A percentile compares a stretch with the other conserved stretches of the same genome.
Conservation (phyloP, 495 filamentous ascomycete genomes). For the Apiosordaria backusii region DNA sequence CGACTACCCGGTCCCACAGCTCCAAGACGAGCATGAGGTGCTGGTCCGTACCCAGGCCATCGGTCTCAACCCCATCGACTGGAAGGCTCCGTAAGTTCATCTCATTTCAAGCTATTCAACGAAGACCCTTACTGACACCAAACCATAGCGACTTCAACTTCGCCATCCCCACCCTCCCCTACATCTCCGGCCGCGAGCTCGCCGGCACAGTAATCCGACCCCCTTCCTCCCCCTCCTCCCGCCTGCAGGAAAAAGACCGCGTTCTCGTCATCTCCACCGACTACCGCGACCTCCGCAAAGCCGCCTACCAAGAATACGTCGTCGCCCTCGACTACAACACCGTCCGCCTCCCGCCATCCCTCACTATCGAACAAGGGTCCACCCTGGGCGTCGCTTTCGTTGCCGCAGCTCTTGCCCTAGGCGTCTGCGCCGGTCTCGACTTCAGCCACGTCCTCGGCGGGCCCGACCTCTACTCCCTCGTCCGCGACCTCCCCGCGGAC, state of each 20-base stretch:
- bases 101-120: not conserved
- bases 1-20: constrained; percentile 49
- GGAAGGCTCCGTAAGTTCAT: constrained; percentile 62
- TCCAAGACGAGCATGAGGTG: constrained; percentile 44
- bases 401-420: constrained; percentile 55
- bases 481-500: constrained; percentile 37
- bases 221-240: not conserved
- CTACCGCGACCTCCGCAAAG: constrained; percentile 66
- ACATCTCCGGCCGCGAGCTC: constrained; percentile 63
- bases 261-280: constrained; percentile 65
- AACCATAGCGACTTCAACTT: constrained; percentile 62
- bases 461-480: constrained; percentile 49
- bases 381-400: constrained; percentile 64
- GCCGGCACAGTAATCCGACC: constrained; percentile 53
- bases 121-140: not conserved
- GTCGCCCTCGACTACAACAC: constrained; percentile 61
- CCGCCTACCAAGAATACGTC: constrained; percentile 66
- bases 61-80: constrained; percentile 69
- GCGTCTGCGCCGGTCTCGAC: constrained; percentile 59
- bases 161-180: constrained; percentile 59
- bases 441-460: constrained; percentile 47
- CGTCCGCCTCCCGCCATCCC: constrained; percentile 49
- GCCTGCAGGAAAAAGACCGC: constrained; percentile 18
- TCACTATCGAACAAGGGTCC: constrained; percentile 51
- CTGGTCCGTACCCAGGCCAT: constrained; percentile 56